phyloP scores from a whole-genome alignment of 148 eudicot genomes.

The Arctostaphylos glauca region DNA sequence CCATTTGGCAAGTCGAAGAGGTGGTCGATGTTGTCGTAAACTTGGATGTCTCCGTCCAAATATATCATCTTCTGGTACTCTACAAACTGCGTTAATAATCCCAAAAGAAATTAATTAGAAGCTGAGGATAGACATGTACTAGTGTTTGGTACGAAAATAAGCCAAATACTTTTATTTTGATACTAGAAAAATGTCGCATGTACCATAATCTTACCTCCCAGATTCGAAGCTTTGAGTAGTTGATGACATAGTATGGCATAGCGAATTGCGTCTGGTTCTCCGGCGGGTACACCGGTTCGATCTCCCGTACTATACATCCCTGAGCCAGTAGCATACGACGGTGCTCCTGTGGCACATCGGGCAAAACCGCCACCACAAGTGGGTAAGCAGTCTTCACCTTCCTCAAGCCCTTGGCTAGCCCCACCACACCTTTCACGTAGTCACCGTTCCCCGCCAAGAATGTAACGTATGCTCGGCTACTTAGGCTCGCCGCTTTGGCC shows the following conservation, averaged over 20 bases:
- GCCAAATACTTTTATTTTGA: no score
- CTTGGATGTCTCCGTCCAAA: conserved; percentile 49
- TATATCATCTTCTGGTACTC: conserved; percentile 50
- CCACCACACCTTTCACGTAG: conserved; percentile 81
- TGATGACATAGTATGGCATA: conserved; percentile 82
- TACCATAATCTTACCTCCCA: conserved; percentile 54
- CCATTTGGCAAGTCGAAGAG: conserved; percentile 39
- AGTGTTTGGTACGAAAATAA: no score
- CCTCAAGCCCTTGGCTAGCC: conserved; percentile 75
- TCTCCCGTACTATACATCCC: conserved; percentile 69
- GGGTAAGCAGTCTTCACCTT: conserved; percentile 62
- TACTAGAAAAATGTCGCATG: neutral
- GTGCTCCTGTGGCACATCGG: conserved; percentile 85
- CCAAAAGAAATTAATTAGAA: no score
- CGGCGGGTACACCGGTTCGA: conserved; percentile 68
- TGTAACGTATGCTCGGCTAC: conserved; percentile 51
- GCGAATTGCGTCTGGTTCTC: conserved; percentile 73
- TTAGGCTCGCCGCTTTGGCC: conserved; percentile 38
- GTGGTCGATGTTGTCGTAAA: conserved; percentile 43
- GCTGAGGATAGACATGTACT: no score
- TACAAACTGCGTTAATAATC: conserved; percentile 32
- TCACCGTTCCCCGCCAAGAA: conserved; percentile 84
- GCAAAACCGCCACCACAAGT: conserved; percentile 71
- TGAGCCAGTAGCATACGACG: conserved; percentile 58
- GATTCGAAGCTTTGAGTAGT: conserved; percentile 81